phyloP scores from a whole-genome alignment of 768 basidiomycete species.

The Krasilnikovozyma curviuscula region DNA sequence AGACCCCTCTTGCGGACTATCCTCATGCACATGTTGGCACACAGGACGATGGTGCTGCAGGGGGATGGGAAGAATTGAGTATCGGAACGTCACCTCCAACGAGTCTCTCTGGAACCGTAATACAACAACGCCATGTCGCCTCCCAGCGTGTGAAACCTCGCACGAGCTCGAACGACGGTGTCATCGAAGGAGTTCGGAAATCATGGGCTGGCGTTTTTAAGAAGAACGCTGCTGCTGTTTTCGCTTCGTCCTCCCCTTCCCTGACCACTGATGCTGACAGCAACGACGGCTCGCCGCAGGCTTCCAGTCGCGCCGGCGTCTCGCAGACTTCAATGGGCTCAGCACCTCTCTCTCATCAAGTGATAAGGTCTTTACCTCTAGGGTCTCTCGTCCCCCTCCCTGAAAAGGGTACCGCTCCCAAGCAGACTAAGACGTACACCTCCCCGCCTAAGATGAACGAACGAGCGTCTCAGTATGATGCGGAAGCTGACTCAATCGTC shows the following conservation, averaged over 20 bases:
- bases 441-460: neutral
- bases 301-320: neutral
- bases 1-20: too few species aligned
- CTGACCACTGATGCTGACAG: neutral
- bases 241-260: neutral
- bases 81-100: too few species aligned
- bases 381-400: constrained; percentile 1
- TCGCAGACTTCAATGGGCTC: neutral
- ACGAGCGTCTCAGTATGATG: constrained; percentile 5
- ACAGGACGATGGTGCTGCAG: too few species aligned
- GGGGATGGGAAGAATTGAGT: too few species aligned
- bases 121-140: too few species aligned
- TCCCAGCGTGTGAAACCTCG: too few species aligned
- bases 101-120: too few species aligned
- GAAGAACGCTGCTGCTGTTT: neutral
- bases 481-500: constrained; percentile 2
- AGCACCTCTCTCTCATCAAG: constrained; percentile 1
- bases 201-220: too few species aligned
- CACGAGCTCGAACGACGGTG: too few species aligned
- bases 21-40: too few species aligned
- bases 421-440: neutral
- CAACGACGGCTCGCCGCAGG: neutral
- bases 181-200: neutral
- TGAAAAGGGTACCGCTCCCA: too few species aligned
- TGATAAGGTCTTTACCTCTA: constrained; percentile 5